Base-by-base conservation (phyloP, 177 flowering plant species). In the Telopea speciosissima region DNA sequence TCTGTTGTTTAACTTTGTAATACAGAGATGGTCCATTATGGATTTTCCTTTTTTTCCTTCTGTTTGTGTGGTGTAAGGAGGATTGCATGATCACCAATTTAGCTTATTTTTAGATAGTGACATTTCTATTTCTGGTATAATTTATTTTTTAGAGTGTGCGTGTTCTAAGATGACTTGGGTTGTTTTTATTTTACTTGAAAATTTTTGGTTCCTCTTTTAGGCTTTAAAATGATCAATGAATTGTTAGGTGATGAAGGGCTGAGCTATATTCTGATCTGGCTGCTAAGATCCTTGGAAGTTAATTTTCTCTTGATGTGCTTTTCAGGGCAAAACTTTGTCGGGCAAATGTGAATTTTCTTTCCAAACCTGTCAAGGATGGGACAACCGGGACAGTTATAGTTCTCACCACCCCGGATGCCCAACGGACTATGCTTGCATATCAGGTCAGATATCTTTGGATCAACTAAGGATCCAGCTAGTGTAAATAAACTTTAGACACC, bases 351-450 rank as follows among this genome's bases (percentile, higher is more conserved):
- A 81, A 82, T 80, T 92, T 95, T 74, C 86, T 91, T 5, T 95
- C 99, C 65, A 80, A 78, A 54, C 91, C 99, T 24, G 82, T 92
- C 60, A 86, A 87, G 80, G 97, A 92, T 79, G 99, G 96, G 64
- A 95, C 97, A 33, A 95, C 99, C 0, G 97, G 99, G 70, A 95
- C 99, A 8, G 99, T 95, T 66, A 95, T 95, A 63, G 99, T 95
- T 65, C 90, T 95, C 74, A 95, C 99, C 22, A 95, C 99, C 70
- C 89, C 99, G 17, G 99, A 92, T 85, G 99, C 99, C 31, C 97
- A 92, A 74, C 91, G 99, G 13, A 90, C 99, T 59, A 95, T 95
- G 99, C 97, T 92, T 78, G 88, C 99, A 17, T 92, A 89, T 81
- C 97, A 87, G 93, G 99, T 94, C 17, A 67, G 65, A 60, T 36